phyloP scores from a whole-genome alignment of 1,284 basidiomycete genomes.

The Anthracocystis panici-leucophaei region DNA sequence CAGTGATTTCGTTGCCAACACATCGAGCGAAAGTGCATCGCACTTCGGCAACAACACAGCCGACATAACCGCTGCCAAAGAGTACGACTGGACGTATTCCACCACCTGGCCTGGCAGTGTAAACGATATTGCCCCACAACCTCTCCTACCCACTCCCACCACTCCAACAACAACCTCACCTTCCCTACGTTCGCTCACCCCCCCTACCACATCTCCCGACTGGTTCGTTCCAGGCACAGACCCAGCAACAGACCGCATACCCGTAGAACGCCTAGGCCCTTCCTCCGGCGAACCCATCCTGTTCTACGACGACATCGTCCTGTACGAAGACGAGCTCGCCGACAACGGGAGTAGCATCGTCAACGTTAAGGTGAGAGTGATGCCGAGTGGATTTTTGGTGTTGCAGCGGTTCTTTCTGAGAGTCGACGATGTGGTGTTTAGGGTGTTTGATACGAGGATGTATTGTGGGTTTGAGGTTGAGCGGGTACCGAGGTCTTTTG shows the following conservation, averaged over 20 bases:
- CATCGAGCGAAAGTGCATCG: constrained; percentile 11
- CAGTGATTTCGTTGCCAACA: constrained; percentile 71
- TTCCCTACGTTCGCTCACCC: constrained; percentile 1
- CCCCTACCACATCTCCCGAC: not conserved
- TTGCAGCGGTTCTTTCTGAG: constrained; percentile 91
- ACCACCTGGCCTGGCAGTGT: constrained; percentile 82
- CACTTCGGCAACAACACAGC: constrained; percentile 48
- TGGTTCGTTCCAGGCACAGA: constrained; percentile 54
- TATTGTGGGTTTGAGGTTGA: constrained; percentile 80
- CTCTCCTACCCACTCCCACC: constrained; percentile 10
- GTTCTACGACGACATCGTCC: constrained; percentile 68
- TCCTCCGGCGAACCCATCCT: constrained; percentile 65
- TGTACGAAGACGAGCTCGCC: constrained; percentile 68
- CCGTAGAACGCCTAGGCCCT: constrained; percentile 62
- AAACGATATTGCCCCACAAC: constrained; percentile 19
- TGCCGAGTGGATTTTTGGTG: constrained; percentile 95
- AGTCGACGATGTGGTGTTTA: constrained; percentile 94
- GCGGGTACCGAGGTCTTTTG: not conserved
- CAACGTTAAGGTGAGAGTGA: constrained; percentile 77
- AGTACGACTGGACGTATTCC: constrained; percentile 98
- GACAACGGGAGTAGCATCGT: constrained; percentile 67
- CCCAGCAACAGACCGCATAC: constrained; percentile 63
- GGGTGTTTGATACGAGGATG: constrained; percentile 87
- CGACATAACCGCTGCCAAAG: constrained; percentile 56
- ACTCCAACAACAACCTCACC: not conserved